Evolutionary conservation across 208 protist species (phyloP).

Genomic region (Wallacemonas collosoma): DNA sequence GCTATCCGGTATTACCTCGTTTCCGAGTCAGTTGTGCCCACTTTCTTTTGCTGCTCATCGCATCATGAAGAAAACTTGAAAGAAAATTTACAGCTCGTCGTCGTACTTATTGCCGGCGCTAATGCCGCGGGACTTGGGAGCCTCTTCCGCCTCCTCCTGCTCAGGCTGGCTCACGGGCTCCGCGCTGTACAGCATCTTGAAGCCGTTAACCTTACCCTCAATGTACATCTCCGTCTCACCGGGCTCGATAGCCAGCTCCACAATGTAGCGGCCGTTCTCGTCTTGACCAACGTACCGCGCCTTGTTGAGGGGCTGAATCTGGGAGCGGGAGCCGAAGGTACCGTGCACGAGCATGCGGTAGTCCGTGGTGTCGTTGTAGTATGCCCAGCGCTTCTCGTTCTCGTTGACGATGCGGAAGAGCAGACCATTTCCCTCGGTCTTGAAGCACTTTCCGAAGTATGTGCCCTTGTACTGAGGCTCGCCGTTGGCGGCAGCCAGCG

Average conservation of each 20-base stretch:
- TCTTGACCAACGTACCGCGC: constrained; percentile 33
- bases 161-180: constrained; percentile 29
- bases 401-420: constrained; percentile 82
- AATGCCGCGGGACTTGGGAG: constrained; percentile 5
- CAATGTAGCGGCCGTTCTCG: constrained; percentile 41
- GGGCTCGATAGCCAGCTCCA: constrained; percentile 55
- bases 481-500: constrained; percentile 28
- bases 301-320: constrained; percentile 47
- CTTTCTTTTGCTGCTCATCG: not conserved
- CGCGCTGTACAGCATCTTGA: constrained; percentile 59
- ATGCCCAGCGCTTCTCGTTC: constrained; percentile 74
- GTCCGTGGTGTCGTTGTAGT: constrained; percentile 75
- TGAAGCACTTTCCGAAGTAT: constrained; percentile 67
- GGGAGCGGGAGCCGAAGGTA: constrained; percentile 58
- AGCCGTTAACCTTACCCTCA: constrained; percentile 69
- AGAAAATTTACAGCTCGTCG: constrained; percentile 1
- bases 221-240: constrained; percentile 73
- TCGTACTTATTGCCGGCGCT: constrained; percentile 5
- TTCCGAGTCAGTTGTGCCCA: constrained; percentile 7
- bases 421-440: constrained; percentile 60
- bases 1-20: not conserved
- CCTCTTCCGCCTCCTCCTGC: not conserved
- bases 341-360: constrained; percentile 60
- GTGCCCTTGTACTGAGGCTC: constrained; percentile 64
- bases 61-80: not conserved